Evolutionary conservation across 768 basidiomycete genomes (phyloP).

Genomic region (Russula foetens): DNA sequence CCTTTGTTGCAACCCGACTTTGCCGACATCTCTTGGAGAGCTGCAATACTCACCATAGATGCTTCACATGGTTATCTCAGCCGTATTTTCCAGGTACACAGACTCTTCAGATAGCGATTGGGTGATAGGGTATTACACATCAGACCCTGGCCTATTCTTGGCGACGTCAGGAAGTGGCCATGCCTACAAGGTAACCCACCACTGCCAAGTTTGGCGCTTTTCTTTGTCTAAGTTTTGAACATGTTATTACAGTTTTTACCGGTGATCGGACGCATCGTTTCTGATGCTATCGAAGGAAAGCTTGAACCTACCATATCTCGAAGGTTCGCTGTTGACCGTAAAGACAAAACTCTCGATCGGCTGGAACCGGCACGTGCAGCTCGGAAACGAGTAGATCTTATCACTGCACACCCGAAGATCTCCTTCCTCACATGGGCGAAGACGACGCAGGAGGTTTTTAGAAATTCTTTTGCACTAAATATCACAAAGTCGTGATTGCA

Average conservation of each 20-base stretch:
- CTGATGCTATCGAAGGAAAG: slow-evolving; percentile 58
- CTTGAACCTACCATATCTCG: slow-evolving; percentile 41
- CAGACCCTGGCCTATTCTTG: slow-evolving; percentile 52
- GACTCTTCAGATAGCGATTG: slow-evolving; percentile 84
- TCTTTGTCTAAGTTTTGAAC: no score
- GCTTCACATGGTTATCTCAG: not conserved
- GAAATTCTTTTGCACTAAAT: not conserved
- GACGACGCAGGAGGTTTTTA: slow-evolving; percentile 3
- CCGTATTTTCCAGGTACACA: slow-evolving; percentile 59
- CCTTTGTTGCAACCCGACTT: slow-evolving; percentile 65
- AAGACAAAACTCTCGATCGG: no score
- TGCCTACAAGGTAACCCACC: slow-evolving; percentile 62
- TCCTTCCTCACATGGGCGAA: slow-evolving; percentile 18
- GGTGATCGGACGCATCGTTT: slow-evolving; percentile 69
- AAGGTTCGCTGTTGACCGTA: slow-evolving; percentile 37
- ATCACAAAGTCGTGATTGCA: not conserved
- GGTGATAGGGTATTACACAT: slow-evolving; percentile 72
- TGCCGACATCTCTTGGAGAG: slow-evolving; percentile 36
- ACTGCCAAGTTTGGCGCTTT: no score
- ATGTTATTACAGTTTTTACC: slow-evolving; percentile 70
- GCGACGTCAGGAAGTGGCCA: slow-evolving; percentile 89
- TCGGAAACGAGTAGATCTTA: not conserved
- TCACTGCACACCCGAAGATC: slow-evolving; percentile 9
- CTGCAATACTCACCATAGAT: no score
- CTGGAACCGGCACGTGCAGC: slow-evolving; percentile 30